phyloP scores from a whole-genome alignment of 2,329 filamentous ascomycete genomes.

The Sporothrix mexicana region DNA sequence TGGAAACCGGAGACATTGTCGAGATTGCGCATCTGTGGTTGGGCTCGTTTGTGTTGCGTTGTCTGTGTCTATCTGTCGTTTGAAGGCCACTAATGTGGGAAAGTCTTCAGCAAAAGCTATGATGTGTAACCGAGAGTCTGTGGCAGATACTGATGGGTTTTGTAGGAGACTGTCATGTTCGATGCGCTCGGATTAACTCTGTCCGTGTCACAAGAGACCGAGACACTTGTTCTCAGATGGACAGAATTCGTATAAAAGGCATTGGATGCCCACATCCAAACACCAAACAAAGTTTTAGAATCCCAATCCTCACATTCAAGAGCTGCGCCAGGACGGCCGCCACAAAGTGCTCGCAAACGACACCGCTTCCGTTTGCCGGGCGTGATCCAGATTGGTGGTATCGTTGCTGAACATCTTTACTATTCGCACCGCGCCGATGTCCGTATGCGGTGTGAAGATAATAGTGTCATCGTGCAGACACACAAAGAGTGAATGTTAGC shows the following conservation, averaged over 20 bases:
- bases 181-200: not conserved
- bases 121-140: not conserved
- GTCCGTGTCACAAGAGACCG: no score
- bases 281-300: no score
- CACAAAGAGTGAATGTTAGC: not conserved
- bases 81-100: not conserved
- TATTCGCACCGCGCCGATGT: not conserved
- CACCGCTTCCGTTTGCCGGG: no score
- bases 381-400: not conserved
- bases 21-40: not conserved
- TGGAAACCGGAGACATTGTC: conserved; percentile 8
- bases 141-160: not conserved
- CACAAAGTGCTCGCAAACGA: not conserved
- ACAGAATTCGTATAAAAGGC: not conserved
- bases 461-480: conserved; percentile 13
- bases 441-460: not conserved
- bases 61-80: not conserved
- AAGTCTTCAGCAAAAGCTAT: not conserved
- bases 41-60: not conserved
- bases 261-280: not conserved
- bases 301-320: not conserved
- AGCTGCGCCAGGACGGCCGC: not conserved
- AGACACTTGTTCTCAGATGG: not conserved
- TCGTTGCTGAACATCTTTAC: not conserved
- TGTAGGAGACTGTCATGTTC: not conserved